Evolutionary conservation across 352 stramenopile species (phyloP).

Genomic region (Phytophthora cryptogea): DNA sequence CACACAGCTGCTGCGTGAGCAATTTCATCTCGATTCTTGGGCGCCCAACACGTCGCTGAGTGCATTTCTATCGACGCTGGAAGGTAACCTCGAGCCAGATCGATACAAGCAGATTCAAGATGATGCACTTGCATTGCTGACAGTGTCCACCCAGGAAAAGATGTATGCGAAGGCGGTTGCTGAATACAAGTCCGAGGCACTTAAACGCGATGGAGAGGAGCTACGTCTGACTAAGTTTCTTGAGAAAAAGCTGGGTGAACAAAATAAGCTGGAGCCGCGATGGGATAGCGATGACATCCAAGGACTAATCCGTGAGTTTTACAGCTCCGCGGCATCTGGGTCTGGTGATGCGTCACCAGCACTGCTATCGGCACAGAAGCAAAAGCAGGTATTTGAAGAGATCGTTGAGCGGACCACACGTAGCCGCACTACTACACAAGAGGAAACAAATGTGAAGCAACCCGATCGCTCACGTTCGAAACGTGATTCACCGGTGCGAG

Average conservation of each 20-base stretch:
- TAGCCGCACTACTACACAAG: neutral
- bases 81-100: conserved; percentile 37
- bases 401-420: conserved; percentile 9
- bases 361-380: conserved; percentile 30
- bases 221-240: conserved; percentile 41
- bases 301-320: conserved; percentile 36
- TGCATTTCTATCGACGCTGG: conserved; percentile 60
- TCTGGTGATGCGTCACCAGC: conserved; percentile 13
- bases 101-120: conserved; percentile 45
- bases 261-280: conserved; percentile 9
- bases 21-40: conserved; percentile 47
- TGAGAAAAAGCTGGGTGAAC: conserved; percentile 29
- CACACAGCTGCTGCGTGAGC: conserved; percentile 44
- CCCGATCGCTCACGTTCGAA: conserved; percentile 1
- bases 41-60: conserved; percentile 53
- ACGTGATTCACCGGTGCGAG: conserved; percentile 13
- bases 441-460: conserved; percentile 8
- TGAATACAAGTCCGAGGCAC: conserved; percentile 41
- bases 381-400: conserved; percentile 35
- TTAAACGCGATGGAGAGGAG: conserved; percentile 34
- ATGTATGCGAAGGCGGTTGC: conserved; percentile 50
- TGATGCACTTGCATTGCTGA: conserved; percentile 42
- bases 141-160: conserved; percentile 56
- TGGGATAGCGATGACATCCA: conserved; percentile 34
- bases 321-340: conserved; percentile 21